Evolutionary conservation across 345 rosid species (phyloP).

Genomic region (Populus tremula): DNA sequence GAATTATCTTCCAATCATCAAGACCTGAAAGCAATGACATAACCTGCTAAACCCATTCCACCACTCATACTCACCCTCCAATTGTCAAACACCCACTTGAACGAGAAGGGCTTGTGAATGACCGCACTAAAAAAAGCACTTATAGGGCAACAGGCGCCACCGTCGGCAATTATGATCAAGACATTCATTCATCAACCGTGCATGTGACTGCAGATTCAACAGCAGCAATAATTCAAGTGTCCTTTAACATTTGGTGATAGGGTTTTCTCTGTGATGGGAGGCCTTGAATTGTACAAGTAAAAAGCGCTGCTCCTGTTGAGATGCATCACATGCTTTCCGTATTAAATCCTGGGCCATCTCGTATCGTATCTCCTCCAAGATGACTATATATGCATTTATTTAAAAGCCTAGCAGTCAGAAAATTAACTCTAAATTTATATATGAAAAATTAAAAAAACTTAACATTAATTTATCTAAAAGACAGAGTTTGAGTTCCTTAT

Average conservation of each 20-base stretch:
- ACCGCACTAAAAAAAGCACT: neutral
- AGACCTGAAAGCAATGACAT: neutral
- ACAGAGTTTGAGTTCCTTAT: too few relatives aligned
- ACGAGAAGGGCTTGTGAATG: neutral
- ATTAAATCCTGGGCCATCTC: neutral
- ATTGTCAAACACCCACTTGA: neutral
- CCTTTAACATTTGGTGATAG: neutral
- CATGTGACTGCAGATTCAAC: neutral
- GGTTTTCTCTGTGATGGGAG: neutral
- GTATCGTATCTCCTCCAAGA: too few relatives aligned
- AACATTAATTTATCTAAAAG: too few relatives aligned
- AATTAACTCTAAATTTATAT: too few relatives aligned
- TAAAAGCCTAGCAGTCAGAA: too few relatives aligned
- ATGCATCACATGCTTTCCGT: conserved; percentile 25
- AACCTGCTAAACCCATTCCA: neutral
- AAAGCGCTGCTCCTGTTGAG: neutral
- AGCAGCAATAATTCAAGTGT: neutral
- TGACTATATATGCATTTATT: too few relatives aligned
- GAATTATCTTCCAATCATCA: neutral
- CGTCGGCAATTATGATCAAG: neutral
- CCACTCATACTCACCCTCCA: conserved; percentile 12
- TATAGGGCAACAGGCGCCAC: neutral
- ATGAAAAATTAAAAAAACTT: too few relatives aligned
- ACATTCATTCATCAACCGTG: neutral
- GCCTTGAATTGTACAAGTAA: neutral